Evolutionary conservation across 176 grass and related monocot genomes (phyloP).

Genomic region (Oryza longistaminata): DNA sequence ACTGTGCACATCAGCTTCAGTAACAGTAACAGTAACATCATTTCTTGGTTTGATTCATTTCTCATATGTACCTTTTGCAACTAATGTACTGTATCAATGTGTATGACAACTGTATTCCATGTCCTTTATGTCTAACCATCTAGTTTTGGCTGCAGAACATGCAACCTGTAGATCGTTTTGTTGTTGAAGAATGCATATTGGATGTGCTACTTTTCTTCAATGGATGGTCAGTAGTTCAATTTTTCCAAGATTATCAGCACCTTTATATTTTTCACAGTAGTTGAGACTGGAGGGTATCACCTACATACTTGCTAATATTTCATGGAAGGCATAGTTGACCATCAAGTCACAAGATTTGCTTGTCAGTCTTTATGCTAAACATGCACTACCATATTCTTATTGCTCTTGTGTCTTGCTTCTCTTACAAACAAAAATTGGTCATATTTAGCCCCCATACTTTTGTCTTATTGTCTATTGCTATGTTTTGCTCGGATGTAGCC

Average conservation of each 20-base stretch:
- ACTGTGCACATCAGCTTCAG: not conserved
- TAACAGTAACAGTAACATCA: not conserved
- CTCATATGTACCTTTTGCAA: not conserved
- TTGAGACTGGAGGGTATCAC: slow-evolving; percentile 18
- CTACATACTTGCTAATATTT: slow-evolving; percentile 2
- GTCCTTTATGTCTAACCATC: slow-evolving; percentile 35
- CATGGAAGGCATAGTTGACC: slow-evolving; percentile 17
- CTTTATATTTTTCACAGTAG: not conserved
- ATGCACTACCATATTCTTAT: slow-evolving; percentile 2
- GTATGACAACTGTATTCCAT: not conserved
- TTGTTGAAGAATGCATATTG: slow-evolving; percentile 97
- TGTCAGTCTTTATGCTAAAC: slow-evolving; percentile 21
- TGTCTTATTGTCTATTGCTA: not conserved
- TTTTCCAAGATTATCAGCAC: slow-evolving; percentile 9
- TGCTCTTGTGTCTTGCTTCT: not conserved
- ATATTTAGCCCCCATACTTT: not conserved
- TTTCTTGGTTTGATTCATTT: slow-evolving; percentile 13
- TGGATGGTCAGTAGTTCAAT: slow-evolving; percentile 75
- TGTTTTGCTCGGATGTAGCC: not conserved
- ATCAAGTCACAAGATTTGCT: slow-evolving; percentile 18
- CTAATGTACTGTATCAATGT: not conserved
- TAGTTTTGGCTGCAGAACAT: slow-evolving; percentile 69
- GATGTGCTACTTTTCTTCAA: slow-evolving; percentile 99
- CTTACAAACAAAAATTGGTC: not conserved
- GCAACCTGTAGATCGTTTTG: slow-evolving; percentile 88